A percentile compares a stretch with the other conserved stretches of the same genome.
Evolutionary conservation across 2,329 filamentous ascomycete species (phyloP).

Genomic region (Talaromyces atroroseus): DNA sequence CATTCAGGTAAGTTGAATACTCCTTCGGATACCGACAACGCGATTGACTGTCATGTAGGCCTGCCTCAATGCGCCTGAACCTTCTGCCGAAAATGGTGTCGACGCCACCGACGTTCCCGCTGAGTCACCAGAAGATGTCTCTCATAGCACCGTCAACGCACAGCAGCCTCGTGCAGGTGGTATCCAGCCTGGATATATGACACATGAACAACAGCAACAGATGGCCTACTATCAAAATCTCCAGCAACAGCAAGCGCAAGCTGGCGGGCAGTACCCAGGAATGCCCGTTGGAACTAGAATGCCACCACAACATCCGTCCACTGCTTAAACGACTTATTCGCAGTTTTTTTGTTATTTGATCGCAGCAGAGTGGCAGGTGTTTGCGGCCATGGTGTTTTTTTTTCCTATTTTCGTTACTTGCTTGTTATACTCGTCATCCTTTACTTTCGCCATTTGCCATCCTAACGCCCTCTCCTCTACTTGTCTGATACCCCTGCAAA

Average conservation of each 20-base stretch:
- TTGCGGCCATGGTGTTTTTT: slow-evolving; percentile 21
- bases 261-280: slow-evolving; percentile 62
- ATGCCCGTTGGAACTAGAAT: slow-evolving; percentile 74
- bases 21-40: background rate
- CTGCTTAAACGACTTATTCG: slow-evolving; percentile 49
- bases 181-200: slow-evolving; percentile 66
- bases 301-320: slow-evolving; percentile 76
- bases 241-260: slow-evolving; percentile 58
- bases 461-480: slow-evolving; percentile 9
- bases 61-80: slow-evolving; percentile 93
- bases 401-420: slow-evolving; percentile 18
- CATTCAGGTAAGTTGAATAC: slow-evolving; percentile 69
- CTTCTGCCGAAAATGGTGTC: slow-evolving; percentile 73
- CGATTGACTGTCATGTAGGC: slow-evolving; percentile 55
- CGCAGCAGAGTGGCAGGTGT: slow-evolving; percentile 10
- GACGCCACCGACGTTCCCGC: slow-evolving; percentile 66
- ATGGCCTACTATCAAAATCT: slow-evolving; percentile 81
- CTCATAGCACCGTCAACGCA: slow-evolving; percentile 68
- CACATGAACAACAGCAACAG: slow-evolving; percentile 64
- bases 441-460: slow-evolving; percentile 14
- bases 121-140: slow-evolving; percentile 86
- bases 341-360: slow-evolving; percentile 4
- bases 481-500: slow-evolving; percentile 14
- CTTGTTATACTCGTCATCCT: slow-evolving; percentile 18
- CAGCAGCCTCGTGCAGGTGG: slow-evolving; percentile 59